These are phyloP conservation scores for Macaranga tanarius DNA, from an alignment of 441 rosid species.

Conservation along the genomic window DNA sequence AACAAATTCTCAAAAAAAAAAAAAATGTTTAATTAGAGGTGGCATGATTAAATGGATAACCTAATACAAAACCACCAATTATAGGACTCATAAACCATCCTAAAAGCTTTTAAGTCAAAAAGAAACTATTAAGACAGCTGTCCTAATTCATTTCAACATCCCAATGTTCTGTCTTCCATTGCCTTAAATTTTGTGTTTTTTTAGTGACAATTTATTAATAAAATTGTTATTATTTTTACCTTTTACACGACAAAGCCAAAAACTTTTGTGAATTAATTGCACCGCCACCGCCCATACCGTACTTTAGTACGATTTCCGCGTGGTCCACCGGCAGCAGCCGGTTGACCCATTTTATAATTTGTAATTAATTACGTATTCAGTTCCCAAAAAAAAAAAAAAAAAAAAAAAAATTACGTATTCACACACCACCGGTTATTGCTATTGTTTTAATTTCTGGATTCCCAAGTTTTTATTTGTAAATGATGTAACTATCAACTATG, in stretches of 20 bases:
- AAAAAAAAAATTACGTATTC: background rate
- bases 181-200: background rate
- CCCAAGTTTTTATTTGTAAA: too few species aligned
- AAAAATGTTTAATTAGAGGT: background rate
- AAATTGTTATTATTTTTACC: background rate
- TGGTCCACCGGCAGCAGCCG: constrained; percentile 13
- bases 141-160: background rate
- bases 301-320: constrained; percentile 14
- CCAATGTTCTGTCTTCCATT: constrained; percentile 6
- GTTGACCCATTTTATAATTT: background rate
- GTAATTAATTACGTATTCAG: background rate
- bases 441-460: too few species aligned
- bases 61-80: background rate
- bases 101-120: background rate
- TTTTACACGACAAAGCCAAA: background rate
- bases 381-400: too few species aligned
- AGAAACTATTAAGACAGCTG: constrained; percentile 4
- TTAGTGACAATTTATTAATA: background rate
- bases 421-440: too few species aligned
- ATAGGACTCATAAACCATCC: background rate
- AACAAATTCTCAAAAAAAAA: too few species aligned
- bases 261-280: background rate
- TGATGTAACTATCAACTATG: too few species aligned
- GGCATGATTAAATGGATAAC: constrained; percentile 5
- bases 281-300: constrained; percentile 11